Evolutionary conservation across 306 rosid genomes (phyloP), one percentile per base, ranked within the genome.

Genomic region (Lathyrus tuberosus): DNA sequence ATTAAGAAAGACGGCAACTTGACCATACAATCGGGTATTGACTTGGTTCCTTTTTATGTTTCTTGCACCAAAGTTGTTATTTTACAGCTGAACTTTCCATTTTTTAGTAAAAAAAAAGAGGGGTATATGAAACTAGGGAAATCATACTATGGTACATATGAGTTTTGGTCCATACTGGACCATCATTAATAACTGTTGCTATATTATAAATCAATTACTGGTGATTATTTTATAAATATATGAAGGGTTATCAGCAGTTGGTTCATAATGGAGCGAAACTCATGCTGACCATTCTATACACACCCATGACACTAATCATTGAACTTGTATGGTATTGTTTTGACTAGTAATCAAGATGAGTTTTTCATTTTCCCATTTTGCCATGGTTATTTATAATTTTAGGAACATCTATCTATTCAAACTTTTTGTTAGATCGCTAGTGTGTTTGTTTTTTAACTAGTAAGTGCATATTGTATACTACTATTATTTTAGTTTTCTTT

Each of bases 351-450:
- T 47, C 5, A 20, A 59, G n/a, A 38, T 37, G 40, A 24, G 18
- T 17, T 30, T 62, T 56, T 53, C 37, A 48, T 52, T 60, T 52
- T 69, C 71, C 53, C 61, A 31, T 42, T 60, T 5, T 53, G 5
- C 37, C 71, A 5, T 20, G 5, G 49, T 15, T 33, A 17, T 14
- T 12, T 41, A 16, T 65, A 30, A 12, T 63, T 16, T 26, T 49
- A 15, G 20, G 17, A 4, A 3, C 42, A 58, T 58, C 63, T 58
- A 33, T 15, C 13, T 31, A 11, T 40, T 18, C 7, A 59, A 13
- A 7, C 8, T 26, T 9, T 44, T 17, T 71, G 38, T 26, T 58
- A 35, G 38, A 22, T 46, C 24, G 56, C 54, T 5, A 12, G 8
- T 30, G 49, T 65, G 40, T 24, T 43, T 65, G 56, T 20, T 20